These are phyloP conservation scores for Dendrostoma leiphaemia DNA, from an alignment of 2,329 filamentous ascomycete species.

Conservation along the genomic window DNA sequence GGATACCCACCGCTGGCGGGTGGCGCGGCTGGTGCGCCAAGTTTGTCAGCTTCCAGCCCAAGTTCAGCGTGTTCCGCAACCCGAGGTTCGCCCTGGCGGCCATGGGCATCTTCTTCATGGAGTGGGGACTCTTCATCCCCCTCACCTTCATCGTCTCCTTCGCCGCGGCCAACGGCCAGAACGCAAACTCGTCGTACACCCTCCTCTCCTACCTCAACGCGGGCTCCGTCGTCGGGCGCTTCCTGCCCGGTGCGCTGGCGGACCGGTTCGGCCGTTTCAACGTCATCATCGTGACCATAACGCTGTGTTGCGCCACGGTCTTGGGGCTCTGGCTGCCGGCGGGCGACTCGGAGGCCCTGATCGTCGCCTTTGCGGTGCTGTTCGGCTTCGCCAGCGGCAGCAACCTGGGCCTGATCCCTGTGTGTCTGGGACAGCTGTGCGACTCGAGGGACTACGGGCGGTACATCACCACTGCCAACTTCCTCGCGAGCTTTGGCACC, in stretches of 20 bases:
- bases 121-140: slow-evolving; percentile 71
- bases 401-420: slow-evolving; percentile 74
- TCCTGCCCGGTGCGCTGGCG: slow-evolving; percentile 71
- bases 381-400: slow-evolving; percentile 80
- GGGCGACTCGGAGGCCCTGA: slow-evolving; percentile 48
- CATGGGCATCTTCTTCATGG: slow-evolving; percentile 65
- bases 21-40: not conserved
- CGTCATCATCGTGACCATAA: slow-evolving; percentile 67
- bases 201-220: slow-evolving; percentile 80
- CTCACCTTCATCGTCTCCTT: slow-evolving; percentile 76
- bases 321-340: slow-evolving; percentile 71
- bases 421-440: slow-evolving; percentile 80
- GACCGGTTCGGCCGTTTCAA: slow-evolving; percentile 81
- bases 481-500: slow-evolving; percentile 71
- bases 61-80: slow-evolving; percentile 61
- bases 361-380: slow-evolving; percentile 66
- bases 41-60: slow-evolving; percentile 43
- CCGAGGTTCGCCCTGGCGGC: slow-evolving; percentile 59
- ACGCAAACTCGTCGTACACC: slow-evolving; percentile 63
- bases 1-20: slow-evolving; percentile 22
- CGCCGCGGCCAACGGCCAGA: slow-evolving; percentile 60
- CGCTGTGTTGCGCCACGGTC: slow-evolving; percentile 50
- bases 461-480: slow-evolving; percentile 82
- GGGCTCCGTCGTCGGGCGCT: slow-evolving; percentile 73
- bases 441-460: slow-evolving; percentile 73